Conservation (phyloP, 371 early-diverging fungal species). For the Vairimorpha necatrix region DNA sequence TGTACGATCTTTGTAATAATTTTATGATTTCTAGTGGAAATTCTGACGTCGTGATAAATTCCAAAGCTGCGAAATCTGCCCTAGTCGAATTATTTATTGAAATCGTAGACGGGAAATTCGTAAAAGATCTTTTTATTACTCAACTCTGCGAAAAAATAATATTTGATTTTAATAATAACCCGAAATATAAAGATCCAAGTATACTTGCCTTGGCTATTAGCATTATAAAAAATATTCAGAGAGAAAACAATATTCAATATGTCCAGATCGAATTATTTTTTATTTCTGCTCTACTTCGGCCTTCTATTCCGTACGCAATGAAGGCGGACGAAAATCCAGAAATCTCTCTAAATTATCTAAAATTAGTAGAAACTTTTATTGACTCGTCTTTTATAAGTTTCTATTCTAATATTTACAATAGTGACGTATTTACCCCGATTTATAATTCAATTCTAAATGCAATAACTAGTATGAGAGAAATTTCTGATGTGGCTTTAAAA, state of each 20-base stretch:
- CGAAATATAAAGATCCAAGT: constrained; percentile 23
- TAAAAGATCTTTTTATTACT: constrained; percentile 32
- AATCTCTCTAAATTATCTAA: constrained; percentile 34
- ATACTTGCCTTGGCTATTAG: constrained; percentile 29
- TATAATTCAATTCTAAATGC: constrained; percentile 38
- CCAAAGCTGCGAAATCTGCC: constrained; percentile 27
- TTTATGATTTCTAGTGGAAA: constrained; percentile 1
- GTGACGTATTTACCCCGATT: constrained; percentile 20
- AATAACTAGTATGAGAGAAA: constrained; percentile 41
- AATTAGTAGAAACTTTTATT: constrained; percentile 26
- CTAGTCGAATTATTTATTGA: constrained; percentile 37
- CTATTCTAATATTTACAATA: constrained; percentile 36
- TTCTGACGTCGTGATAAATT: neutral
- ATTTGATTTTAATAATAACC: constrained; percentile 42
- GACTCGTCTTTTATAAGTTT: constrained; percentile 24
- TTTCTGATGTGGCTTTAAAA: constrained; percentile 30
- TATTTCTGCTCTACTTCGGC: constrained; percentile 39
- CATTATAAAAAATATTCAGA: constrained; percentile 36
- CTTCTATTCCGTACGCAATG: constrained; percentile 38
- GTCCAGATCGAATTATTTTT: constrained; percentile 45
- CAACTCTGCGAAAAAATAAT: constrained; percentile 45
- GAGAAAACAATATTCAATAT: constrained; percentile 13
- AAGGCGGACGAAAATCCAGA: constrained; percentile 53
- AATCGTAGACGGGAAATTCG: constrained; percentile 14
- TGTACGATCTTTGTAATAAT: constrained; percentile 32